Evolutionary conservation across 768 basidiomycete genomes (phyloP).

Genomic region (Lentinula sp.): DNA sequence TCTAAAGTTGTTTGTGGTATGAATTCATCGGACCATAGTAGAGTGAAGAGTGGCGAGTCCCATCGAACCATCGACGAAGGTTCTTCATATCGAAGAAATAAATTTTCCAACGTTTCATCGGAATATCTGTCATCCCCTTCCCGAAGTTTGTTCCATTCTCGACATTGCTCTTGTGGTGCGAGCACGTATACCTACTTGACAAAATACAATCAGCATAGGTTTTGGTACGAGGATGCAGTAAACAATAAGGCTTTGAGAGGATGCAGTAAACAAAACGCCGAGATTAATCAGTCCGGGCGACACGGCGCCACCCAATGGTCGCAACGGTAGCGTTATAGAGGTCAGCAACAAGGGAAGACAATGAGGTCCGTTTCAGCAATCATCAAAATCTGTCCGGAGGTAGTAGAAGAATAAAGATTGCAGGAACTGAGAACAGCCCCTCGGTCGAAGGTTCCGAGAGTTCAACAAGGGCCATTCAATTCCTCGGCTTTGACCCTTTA

Average conservation of each 20-base stretch:
- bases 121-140: slow-evolving; percentile 46
- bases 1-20: slow-evolving; percentile 40
- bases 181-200: slow-evolving; percentile 64
- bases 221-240: background rate
- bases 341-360: background rate
- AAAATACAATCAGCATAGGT: background rate
- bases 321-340: background rate
- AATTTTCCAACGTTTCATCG: slow-evolving; percentile 81
- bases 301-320: background rate
- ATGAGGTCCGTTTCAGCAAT: background rate
- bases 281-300: background rate
- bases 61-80: slow-evolving; percentile 98
- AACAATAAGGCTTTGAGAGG: background rate
- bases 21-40: slow-evolving; percentile 67
- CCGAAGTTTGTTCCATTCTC: slow-evolving; percentile 64
- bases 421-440: background rate
- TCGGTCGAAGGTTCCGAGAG: background rate
- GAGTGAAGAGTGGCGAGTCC: slow-evolving; percentile 92
- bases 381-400: background rate
- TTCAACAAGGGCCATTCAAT: background rate
- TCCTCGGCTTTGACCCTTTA: background rate
- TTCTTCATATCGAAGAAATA: slow-evolving; percentile 88
- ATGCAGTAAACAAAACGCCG: background rate
- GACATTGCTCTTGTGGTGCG: slow-evolving; percentile 68
- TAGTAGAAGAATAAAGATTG: background rate